Base-by-base conservation (phyloP, 1,284 basidiomycete species). In the Moesziomyces globuligerus region DNA sequence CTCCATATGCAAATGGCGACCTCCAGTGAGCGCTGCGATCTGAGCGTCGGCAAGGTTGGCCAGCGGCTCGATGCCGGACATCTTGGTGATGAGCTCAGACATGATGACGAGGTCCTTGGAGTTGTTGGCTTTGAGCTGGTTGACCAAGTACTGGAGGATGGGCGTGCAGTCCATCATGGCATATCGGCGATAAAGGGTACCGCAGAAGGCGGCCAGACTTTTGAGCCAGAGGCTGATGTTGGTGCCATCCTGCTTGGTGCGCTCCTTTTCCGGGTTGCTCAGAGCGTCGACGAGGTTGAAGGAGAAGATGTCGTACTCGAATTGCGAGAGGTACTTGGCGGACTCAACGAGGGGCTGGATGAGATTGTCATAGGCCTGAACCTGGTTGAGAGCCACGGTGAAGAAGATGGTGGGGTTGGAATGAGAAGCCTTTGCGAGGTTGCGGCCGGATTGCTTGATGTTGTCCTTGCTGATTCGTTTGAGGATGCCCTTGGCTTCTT, bases 341-440 rank as follows among this genome's bases (percentile, higher is more conserved):
- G 90, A 90, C 72, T 94, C 92, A 36, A 98, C 91, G 53, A 98
- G 90, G 28, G 93, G 92, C 42, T 88, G 87, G 17, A 93, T 93
- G 64, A 98, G 86, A 82, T 98, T 99, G 78, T 96, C 92, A 80
- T 98, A 99, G 18, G 93, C 90, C 89, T 94, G 94, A 58, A 98
- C 91, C 84, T 98, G 96, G 71, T 90, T 90, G 48, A 98, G 89
- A 0, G 91, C 93, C 59, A 91, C 91, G 15, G 88, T 84, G 85
- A 98, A 98, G 75, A 98, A 89, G 49, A 95, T 90, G 71, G 89
- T 90, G 3, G 96, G 96, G 80, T 98, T 96, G 13, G 91, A 90
- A 80, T 97, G 93, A 6, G 92, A 92, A 44, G 95, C 85, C 83
- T 98, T 98, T 10, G 93, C 94, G n/a, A 98, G 89, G 2, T 90